Percentiles rank a stretch among this genome's conserved stretches.
phyloP scores from a whole-genome alignment of 2,329 filamentous ascomycete genomes.

The Cordyceps farinosa region DNA sequence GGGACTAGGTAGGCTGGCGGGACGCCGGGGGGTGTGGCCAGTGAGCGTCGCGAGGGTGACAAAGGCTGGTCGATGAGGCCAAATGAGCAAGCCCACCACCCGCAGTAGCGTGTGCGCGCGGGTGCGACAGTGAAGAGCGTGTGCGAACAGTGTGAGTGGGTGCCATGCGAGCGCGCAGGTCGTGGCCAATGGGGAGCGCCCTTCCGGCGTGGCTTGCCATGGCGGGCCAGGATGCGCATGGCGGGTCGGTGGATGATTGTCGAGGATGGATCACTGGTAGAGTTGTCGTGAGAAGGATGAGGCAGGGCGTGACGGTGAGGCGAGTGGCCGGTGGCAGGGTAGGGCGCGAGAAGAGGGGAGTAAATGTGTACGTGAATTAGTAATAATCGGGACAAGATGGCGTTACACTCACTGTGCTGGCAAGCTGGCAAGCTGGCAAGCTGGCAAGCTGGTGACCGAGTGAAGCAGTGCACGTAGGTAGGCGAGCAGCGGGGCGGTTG shows the following conservation, averaged over 20 bases:
- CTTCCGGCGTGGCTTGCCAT: not conserved
- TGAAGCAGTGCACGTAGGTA: too few relatives aligned
- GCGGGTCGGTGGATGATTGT: conserved; percentile 6
- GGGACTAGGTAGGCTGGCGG: not conserved
- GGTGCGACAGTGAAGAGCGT: conserved; percentile 16
- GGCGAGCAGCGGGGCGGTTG: too few relatives aligned
- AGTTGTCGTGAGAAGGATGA: not conserved
- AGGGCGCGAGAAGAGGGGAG: not conserved
- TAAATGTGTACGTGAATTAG: not conserved
- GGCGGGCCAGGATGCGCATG: conserved; percentile 5
- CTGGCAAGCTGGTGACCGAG: too few relatives aligned
- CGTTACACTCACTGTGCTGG: not conserved
- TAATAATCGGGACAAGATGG: not conserved
- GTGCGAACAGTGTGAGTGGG: conserved; percentile 11
- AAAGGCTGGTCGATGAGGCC: not conserved
- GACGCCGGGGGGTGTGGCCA: not conserved
- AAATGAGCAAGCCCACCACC: conserved; percentile 12
- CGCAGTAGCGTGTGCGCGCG: conserved; percentile 15
- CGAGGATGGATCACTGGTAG: not conserved
- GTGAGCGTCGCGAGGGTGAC: not conserved
- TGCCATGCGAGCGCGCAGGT: not conserved
- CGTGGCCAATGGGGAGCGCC: not conserved
- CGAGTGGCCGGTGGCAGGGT: not conserved
- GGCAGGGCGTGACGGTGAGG: not conserved
- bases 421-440: too few relatives aligned